phyloP scores from a whole-genome alignment of 139 green algal species.

The Auxenochlorella pyrenoidosa region DNA sequence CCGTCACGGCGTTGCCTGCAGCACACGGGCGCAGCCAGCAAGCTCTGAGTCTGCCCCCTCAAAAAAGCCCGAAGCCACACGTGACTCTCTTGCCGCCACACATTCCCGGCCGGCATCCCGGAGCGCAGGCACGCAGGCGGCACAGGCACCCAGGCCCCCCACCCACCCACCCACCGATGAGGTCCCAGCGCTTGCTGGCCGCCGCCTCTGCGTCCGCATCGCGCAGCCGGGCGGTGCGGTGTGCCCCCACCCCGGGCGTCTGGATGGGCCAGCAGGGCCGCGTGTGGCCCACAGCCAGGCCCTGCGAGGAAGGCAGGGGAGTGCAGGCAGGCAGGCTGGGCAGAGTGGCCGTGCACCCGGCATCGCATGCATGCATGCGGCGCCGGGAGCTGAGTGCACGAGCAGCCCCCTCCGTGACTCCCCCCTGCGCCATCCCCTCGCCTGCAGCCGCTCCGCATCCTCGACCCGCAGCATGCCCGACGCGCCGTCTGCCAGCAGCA shows the following conservation, averaged over 20 bases:
- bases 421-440: not conserved
- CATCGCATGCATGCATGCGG: not conserved
- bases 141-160: not conserved
- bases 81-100: too few relatives aligned
- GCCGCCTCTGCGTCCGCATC: conserved; percentile 61
- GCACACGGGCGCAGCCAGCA: not conserved
- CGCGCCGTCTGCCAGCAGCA: conserved; percentile 70
- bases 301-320: conserved; percentile 54
- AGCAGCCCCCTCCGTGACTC: too few relatives aligned
- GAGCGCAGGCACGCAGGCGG: not conserved
- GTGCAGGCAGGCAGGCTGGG: not conserved
- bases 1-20: conserved; percentile 83
- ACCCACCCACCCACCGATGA: conserved; percentile 57
- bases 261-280: conserved; percentile 67
- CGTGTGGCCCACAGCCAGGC: conserved; percentile 77
- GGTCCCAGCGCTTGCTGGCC: conserved; percentile 62
- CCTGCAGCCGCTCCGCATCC: conserved; percentile 56
- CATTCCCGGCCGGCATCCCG: not conserved
- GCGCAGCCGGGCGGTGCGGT: conserved; percentile 14
- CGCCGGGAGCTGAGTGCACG: too few relatives aligned
- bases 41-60: too few relatives aligned
- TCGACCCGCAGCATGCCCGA: conserved; percentile 79
- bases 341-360: not conserved
- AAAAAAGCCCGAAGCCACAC: too few relatives aligned
- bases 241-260: conserved; percentile 29